Base-by-base conservation (phyloP, 176 grass and related monocot species). In the Cenchrus purpureus region DNA sequence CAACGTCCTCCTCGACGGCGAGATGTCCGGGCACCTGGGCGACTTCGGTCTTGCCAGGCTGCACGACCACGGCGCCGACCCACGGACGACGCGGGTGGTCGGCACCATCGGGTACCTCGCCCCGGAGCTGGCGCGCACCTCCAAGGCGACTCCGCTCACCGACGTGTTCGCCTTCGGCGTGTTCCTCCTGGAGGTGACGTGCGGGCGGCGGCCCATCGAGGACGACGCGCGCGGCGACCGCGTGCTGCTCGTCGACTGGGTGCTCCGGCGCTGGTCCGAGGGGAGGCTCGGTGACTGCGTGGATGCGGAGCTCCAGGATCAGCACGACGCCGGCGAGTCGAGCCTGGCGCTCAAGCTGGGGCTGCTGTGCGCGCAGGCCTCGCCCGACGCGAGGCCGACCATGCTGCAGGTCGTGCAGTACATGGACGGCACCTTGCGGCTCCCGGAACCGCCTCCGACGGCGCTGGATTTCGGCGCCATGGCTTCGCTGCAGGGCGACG, bases 101-200 rank as follows among this genome's bases (percentile, higher is more conserved):
- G 91, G 91, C 17, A 90, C 91, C 6, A 92, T 90, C 81, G 91
- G 91, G 3, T 92, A 92, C 73, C 85, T 92, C 0, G 91, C 91
- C 1, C 91, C 91, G 0, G 91, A 92, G 71, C 66, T 92, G 9
- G 81, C 87, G 1, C 81, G 87, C 2, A 79, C 85, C 0, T 85
- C 81, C 0, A 92, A 82, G 8, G 84, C 87, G 4, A 73, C 85
- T 16, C 78, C 91, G 15, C 67, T 68, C 65, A 89, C 91, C 0
- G 91, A 92, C 54, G 91, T 92, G 9, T 89, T 89, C 8, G 87
- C 91, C 0, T 92, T 92, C 37, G 91, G 91, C 1, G 80, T 77
- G 0, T 89, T 92, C 71, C 4, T 92, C 15, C 79, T 93, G 10
- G 87, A 92, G 12, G 87, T 90, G 6, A n/a, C 77, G 2, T 93